Evolutionary conservation across 2,329 filamentous ascomycete genomes (phyloP).

Genomic region (Neonectria magnoliae): DNA sequence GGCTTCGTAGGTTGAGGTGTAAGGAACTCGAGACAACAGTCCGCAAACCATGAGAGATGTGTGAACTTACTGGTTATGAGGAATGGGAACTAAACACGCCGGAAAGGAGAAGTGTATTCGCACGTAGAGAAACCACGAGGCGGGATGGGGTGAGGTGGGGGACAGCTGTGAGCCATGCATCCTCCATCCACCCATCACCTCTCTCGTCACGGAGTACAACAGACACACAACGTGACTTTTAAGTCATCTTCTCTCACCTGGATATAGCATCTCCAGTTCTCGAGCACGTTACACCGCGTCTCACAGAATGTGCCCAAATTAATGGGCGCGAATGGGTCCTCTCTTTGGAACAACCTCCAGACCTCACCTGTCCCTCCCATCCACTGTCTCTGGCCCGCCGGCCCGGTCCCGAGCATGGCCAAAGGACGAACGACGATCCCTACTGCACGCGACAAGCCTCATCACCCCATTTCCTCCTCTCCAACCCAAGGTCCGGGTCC

Average conservation of each 20-base stretch:
- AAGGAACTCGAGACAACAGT: background rate
- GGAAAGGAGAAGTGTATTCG: background rate
- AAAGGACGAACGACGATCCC: slow-evolving; percentile 35
- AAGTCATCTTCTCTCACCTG: background rate
- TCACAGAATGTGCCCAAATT: background rate
- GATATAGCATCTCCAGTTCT: background rate
- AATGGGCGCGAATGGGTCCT: background rate
- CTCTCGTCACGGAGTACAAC: background rate
- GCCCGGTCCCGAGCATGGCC: slow-evolving; percentile 25
- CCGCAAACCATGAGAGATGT: background rate
- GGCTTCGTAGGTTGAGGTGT: background rate
- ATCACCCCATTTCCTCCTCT: slow-evolving; percentile 18
- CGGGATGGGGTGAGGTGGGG: background rate
- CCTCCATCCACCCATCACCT: slow-evolving; percentile 8
- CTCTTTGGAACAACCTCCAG: slow-evolving; percentile 5
- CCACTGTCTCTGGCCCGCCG: slow-evolving; percentile 8
- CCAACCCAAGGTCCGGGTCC: background rate
- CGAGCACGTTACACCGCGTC: slow-evolving; percentile 12
- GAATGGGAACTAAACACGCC: background rate
- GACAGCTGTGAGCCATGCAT: slow-evolving; percentile 10
- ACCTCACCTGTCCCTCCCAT: slow-evolving; percentile 16
- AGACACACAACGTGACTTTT: slow-evolving; percentile 3
- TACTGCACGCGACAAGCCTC: slow-evolving; percentile 38
- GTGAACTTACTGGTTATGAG: background rate
- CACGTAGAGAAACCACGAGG: background rate